Percentiles rank a stretch among this genome's conserved stretches.
These are phyloP conservation scores for Fusarium sp. DNA, from an alignment of 2,329 filamentous ascomycete genomes.

Conservation along the genomic window DNA sequence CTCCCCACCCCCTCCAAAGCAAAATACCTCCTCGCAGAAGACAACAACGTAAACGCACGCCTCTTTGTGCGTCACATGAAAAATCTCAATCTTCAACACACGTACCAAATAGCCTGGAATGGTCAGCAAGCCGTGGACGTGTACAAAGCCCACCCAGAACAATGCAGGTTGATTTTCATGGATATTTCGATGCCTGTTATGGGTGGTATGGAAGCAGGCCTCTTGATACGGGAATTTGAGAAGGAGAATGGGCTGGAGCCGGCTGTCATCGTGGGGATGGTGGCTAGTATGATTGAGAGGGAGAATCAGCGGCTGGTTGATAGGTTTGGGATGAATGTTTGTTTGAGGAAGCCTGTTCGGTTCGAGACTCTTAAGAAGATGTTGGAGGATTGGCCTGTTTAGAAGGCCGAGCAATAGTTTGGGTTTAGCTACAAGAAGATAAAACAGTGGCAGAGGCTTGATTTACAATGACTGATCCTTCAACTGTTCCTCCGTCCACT, in stretches of 20 bases:
- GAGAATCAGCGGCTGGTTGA: not conserved
- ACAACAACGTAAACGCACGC: not conserved
- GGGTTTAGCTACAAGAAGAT: no score
- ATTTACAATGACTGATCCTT: not conserved
- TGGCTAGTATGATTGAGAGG: not conserved
- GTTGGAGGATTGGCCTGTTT: not conserved
- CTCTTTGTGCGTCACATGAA: not conserved
- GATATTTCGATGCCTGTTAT: constrained; percentile 20
- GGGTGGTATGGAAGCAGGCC: constrained; percentile 5
- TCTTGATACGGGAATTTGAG: constrained; percentile 5
- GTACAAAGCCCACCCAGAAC: constrained; percentile 1
- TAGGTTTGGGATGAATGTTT: not conserved
- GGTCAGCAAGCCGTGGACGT: constrained; percentile 6
- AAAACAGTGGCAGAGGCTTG: no score
- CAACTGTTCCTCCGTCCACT: constrained; percentile 15
- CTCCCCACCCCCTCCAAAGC: fast-evolving
- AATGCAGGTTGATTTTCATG: constrained; percentile 8
- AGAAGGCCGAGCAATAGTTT: no score
- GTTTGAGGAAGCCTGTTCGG: not conserved
- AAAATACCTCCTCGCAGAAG: constrained; percentile 15
- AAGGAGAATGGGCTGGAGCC: not conserved
- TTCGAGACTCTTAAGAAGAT: not conserved
- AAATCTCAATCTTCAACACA: not conserved
- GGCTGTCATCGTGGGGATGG: not conserved
- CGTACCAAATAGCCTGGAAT: constrained; percentile 6